Conservation (phyloP, 2,329 filamentous ascomycete genomes). For the Penicillium sp. region DNA sequence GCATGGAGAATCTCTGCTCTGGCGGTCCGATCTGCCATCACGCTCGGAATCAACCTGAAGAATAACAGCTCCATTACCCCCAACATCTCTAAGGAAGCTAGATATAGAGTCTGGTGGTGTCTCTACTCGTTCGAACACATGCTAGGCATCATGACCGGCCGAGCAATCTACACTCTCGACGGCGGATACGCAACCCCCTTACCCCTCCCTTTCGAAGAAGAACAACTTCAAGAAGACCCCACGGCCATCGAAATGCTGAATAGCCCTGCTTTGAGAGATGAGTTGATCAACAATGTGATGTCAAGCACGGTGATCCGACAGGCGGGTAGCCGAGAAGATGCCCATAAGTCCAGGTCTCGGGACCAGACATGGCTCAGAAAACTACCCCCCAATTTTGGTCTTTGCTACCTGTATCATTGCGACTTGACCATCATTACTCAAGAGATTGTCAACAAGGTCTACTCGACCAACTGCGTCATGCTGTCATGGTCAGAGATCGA, state of each 20-base stretch:
- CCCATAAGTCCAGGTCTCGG: constrained; percentile 23
- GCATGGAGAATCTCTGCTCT: constrained; percentile 42
- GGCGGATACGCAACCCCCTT: constrained; percentile 24
- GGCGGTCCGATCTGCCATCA: constrained; percentile 41
- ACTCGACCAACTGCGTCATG: constrained; percentile 41
- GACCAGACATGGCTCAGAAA: constrained; percentile 40
- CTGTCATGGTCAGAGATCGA: constrained; percentile 45
- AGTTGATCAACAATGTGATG: constrained; percentile 31
- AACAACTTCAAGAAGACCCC: constrained; percentile 37
- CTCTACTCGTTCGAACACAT: constrained; percentile 41
- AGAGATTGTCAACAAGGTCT: constrained; percentile 45
- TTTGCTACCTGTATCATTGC: constrained; percentile 44
- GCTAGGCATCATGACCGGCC: constrained; percentile 43
- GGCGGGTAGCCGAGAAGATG: constrained; percentile 27
- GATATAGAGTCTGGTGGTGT: constrained; percentile 46
- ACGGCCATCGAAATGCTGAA: constrained; percentile 37
- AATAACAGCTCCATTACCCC: constrained; percentile 36
- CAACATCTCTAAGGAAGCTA: constrained; percentile 40
- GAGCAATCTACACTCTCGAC: constrained; percentile 37
- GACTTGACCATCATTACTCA: constrained; percentile 44
- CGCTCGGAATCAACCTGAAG: constrained; percentile 43
- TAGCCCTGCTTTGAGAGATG: constrained; percentile 31
- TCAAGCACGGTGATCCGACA: constrained; percentile 34
- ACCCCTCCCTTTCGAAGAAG: constrained; percentile 29
- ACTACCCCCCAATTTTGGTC: constrained; percentile 35